phyloP scores from a whole-genome alignment of 306 rosid genomes.

The Vachellia collinsii region DNA sequence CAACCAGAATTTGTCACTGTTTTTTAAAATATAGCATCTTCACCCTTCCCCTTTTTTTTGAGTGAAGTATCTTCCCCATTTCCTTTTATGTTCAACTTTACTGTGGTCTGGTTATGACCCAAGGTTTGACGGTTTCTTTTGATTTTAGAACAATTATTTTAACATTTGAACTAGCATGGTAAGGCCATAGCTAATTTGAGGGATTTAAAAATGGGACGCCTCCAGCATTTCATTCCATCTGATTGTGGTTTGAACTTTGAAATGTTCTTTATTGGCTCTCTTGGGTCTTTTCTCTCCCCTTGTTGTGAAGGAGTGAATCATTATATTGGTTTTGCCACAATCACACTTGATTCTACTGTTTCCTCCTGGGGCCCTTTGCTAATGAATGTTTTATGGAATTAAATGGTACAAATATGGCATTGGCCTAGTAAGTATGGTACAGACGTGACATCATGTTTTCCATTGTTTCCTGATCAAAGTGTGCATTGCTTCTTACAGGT shows the following conservation, averaged over 20 bases:
- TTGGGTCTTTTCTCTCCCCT: background rate
- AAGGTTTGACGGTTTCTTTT: background rate
- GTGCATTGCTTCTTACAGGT: slow-evolving; percentile 60
- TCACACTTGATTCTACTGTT: background rate
- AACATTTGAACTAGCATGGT: slow-evolving; percentile 14
- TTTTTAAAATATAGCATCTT: background rate
- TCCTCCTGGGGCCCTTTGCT: slow-evolving; percentile 1
- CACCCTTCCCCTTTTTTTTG: background rate
- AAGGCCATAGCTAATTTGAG: slow-evolving; percentile 6
- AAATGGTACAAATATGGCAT: background rate
- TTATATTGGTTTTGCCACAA: background rate
- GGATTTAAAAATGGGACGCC: background rate
- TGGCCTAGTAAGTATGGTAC: background rate
- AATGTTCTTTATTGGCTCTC: slow-evolving; percentile 1
- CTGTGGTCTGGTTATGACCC: background rate
- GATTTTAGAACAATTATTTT: slow-evolving; percentile 15
- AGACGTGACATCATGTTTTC: slow-evolving; percentile 15
- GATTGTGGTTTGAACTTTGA: slow-evolving; percentile 23
- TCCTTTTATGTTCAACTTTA: background rate
- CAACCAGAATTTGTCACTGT: background rate
- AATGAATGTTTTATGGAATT: slow-evolving; percentile 23
- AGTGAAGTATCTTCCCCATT: too few relatives aligned
- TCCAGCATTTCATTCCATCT: slow-evolving; percentile 4
- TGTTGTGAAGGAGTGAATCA: background rate
- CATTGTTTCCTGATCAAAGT: background rate